phyloP scores from a whole-genome alignment of 208 protist genomes.

The Angomonas ambiguus region DNA sequence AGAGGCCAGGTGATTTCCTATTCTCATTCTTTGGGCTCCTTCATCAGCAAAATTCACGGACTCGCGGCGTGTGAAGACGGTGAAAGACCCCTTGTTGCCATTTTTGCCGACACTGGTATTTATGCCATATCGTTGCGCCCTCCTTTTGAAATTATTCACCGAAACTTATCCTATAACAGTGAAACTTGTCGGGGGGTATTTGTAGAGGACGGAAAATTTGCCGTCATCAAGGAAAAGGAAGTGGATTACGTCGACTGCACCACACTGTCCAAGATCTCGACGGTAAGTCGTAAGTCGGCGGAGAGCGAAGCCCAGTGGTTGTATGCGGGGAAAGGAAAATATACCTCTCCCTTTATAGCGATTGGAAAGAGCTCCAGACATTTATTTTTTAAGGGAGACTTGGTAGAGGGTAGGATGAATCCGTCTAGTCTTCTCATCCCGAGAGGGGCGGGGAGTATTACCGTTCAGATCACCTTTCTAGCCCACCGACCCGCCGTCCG shows the following conservation, averaged over 20 bases:
- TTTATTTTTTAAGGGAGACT: conserved; percentile 22
- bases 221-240: background rate
- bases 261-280: background rate
- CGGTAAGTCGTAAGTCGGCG: conserved; percentile 10
- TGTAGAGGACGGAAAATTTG: conserved; percentile 19
- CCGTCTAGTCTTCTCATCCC: conserved; percentile 40
- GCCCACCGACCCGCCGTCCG: conserved; percentile 21
- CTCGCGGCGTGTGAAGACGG: conserved; percentile 20
- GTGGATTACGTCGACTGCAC: background rate
- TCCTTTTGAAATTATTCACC: conserved; percentile 19
- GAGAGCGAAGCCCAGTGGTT: conserved; percentile 21
- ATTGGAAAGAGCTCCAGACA: conserved; percentile 11
- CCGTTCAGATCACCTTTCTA: conserved; percentile 74
- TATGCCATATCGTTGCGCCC: conserved; percentile 20
- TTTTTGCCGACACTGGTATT: conserved; percentile 21
- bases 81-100: background rate
- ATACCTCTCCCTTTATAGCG: background rate
- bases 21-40: conserved; percentile 22
- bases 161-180: conserved; percentile 19
- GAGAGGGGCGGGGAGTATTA: conserved; percentile 54
- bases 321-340: background rate
- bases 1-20: conserved; percentile 42
- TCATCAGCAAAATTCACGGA: conserved; percentile 21
- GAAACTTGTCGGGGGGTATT: conserved; percentile 29
- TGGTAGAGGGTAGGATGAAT: conserved; percentile 37